Conservation (phyloP, 306 rosid genomes). For the Canavalia gladiata region DNA sequence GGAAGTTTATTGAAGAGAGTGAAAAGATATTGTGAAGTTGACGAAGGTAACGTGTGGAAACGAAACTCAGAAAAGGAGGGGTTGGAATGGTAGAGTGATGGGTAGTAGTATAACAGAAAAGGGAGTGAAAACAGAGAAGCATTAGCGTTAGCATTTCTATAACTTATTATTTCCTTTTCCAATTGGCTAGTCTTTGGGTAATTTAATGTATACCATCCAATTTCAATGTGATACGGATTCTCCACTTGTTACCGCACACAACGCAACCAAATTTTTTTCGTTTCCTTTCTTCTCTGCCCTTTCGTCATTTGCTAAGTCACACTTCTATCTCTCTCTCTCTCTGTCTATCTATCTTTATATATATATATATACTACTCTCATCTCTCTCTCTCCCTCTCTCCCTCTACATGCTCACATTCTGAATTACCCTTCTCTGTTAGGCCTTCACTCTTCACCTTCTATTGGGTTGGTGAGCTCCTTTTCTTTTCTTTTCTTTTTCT, state of each 20-base stretch:
- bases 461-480: conserved; percentile 30
- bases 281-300: neutral
- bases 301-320: conserved; percentile 50
- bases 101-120: neutral
- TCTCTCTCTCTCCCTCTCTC: neutral
- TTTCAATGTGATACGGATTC: conserved; percentile 61
- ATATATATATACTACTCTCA: neutral
- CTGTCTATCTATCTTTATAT: neutral
- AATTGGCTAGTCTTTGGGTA: neutral
- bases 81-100: neutral
- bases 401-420: conserved; percentile 38
- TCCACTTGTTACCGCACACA: conserved; percentile 52
- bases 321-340: neutral
- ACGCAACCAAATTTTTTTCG: neutral
- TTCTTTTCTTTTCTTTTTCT: neutral
- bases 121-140: neutral
- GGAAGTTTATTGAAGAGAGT: no score
- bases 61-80: neutral
- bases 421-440: conserved; percentile 4
- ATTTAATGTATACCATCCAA: conserved; percentile 30
- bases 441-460: conserved; percentile 20
- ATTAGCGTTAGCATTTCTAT: neutral
- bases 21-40: no score
- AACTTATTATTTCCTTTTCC: neutral
- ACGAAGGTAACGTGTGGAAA: neutral